Evolutionary conservation across 2,329 filamentous ascomycete species (phyloP).

Genomic region (Xylaria polymorpha): DNA sequence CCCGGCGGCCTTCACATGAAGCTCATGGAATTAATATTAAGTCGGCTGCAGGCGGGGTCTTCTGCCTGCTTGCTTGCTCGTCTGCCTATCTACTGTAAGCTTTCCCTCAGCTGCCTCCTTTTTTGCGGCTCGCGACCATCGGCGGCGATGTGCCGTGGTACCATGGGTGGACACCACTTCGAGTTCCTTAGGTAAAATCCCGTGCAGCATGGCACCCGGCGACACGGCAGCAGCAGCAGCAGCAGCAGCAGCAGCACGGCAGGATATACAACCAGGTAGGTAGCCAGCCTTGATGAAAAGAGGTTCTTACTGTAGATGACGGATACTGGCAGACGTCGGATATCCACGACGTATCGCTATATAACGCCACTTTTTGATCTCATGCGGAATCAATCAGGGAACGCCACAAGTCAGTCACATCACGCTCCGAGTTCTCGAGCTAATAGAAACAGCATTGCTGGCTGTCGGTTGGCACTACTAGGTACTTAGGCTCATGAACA

Average conservation of each 20-base stretch:
- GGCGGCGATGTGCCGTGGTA: slow-evolving; percentile 3
- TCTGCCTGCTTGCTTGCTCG: slow-evolving; percentile 3
- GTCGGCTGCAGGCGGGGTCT: background rate
- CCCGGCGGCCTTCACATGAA: slow-evolving; percentile 7
- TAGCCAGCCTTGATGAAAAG: background rate
- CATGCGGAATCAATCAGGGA: slow-evolving; percentile 29
- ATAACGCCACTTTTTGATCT: background rate
- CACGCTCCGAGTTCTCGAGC: slow-evolving; percentile 2
- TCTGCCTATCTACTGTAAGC: background rate
- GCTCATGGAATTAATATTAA: background rate
- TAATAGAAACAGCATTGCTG: background rate
- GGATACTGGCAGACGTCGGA: slow-evolving; percentile 5
- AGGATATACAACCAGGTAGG: background rate
- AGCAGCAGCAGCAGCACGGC: slow-evolving; percentile 5
- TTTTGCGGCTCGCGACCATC: slow-evolving; percentile 2
- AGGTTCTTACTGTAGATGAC: slow-evolving; percentile 9
- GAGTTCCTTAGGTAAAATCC: background rate
- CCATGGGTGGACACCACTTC: background rate
- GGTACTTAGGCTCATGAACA: slow-evolving; percentile 10
- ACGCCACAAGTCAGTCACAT: slow-evolving; percentile 26
- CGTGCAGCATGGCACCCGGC: slow-evolving; percentile 1
- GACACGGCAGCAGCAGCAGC: no score
- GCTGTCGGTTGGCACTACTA: slow-evolving; percentile 5
- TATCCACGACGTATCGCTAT: slow-evolving; percentile 7
- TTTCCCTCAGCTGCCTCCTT: slow-evolving; percentile 1